Evolutionary conservation across 495 filamentous ascomycete species (phyloP), one percentile per base, ranked within the genome.

Genomic region (Copromyces sp.): DNA sequence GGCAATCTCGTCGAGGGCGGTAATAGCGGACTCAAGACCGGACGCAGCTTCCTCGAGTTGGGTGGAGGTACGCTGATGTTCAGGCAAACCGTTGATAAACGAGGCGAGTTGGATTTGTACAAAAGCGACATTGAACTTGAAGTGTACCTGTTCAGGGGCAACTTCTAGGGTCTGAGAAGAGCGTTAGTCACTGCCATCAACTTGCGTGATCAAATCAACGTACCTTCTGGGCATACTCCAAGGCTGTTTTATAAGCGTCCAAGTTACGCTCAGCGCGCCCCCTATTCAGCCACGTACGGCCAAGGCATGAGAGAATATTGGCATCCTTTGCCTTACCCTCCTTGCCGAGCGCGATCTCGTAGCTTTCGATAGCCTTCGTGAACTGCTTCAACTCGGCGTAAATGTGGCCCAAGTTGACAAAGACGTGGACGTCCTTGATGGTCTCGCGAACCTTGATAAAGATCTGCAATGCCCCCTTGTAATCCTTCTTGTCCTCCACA

Each of bases 51-150:
- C 88, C 75, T 94, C 85, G 29, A 97, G 89, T 72, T 98, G 93
- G 68, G 85, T 87, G 0, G 95, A 84, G 0, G 90, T 93, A 61
- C 93, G 89, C 74, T 96, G 92, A 0, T 86, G 86, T 73, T 97
- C 91, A 37, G 86, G 84, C 24, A 97, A 86, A 68, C 82, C 85
- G 83, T 93, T 89, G n/a, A 97, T 87, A 44, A 92, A 85, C 37
- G 90, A 89, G 41, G 95, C 94, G 69, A 98, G 88, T 79, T 97
- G 94, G 73, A 97, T 94, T 78, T 98, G 94, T 20, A 98, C 93
- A 74, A 97, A 99, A 32, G 95, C 95, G 17, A 99, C 92, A 79
- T 99, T 99, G 87, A 99, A 99, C 78, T 95, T 91, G 78, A 95
- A 92, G 82, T 97, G 93, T 9, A 93, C 84, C 76, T 96, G 92